Percentiles rank a stretch among this genome's conserved stretches.
phyloP scores from a whole-genome alignment of 129 eudicot genomes.

The Artemisia argyi region DNA sequence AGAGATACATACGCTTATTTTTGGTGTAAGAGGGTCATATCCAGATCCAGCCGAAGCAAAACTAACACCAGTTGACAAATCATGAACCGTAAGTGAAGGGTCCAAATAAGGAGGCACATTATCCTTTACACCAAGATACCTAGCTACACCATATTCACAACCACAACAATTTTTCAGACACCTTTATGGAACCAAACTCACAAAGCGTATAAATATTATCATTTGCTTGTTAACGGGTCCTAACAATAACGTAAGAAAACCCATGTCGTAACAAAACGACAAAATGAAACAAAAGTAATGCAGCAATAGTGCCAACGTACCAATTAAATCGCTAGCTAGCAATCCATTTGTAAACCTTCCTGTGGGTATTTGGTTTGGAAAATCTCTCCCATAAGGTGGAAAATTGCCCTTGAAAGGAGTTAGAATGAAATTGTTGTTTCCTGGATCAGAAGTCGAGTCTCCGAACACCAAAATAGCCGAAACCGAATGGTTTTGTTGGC shows the following conservation, averaged over 20 bases:
- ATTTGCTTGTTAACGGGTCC: background rate
- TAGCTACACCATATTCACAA: conserved; percentile 43
- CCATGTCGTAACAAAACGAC: background rate
- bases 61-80: conserved; percentile 76
- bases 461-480: conserved; percentile 68
- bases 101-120: conserved; percentile 75
- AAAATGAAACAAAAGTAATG: background rate
- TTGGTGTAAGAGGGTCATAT: conserved; percentile 76
- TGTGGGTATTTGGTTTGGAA: conserved; percentile 45
- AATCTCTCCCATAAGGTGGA: conserved; percentile 78
- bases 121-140: conserved; percentile 66
- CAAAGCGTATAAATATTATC: background rate
- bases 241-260: background rate
- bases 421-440: conserved; percentile 51
- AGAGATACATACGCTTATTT: conserved; percentile 52
- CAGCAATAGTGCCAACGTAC: conserved; percentile 20
- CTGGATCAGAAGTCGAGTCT: conserved; percentile 82
- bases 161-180: background rate
- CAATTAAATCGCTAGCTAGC: conserved; percentile 47
- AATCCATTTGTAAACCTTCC: conserved; percentile 70
- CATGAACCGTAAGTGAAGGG: conserved; percentile 58
- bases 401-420: conserved; percentile 61
- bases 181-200: background rate
- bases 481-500: conserved; percentile 23
- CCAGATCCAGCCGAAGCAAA: conserved; percentile 89